phyloP scores from a whole-genome alignment of 495 filamentous ascomycete genomes.

The Pyronema domesticum region DNA sequence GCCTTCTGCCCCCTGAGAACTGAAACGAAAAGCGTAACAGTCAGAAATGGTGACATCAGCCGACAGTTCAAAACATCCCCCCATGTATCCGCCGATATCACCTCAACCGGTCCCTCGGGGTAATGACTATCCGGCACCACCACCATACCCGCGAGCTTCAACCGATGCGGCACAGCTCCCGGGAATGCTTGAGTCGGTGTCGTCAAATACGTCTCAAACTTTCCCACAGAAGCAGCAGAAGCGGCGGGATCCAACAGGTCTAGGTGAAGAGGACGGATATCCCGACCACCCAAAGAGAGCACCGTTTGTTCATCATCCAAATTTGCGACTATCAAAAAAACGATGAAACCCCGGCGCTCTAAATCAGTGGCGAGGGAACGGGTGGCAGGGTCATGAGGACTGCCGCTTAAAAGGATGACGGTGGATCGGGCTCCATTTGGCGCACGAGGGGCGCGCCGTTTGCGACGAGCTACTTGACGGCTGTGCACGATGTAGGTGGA shows the following conservation, averaged over 20 bases:
- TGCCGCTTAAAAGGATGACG: slow-evolving; percentile 73
- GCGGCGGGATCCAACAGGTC: slow-evolving; percentile 51
- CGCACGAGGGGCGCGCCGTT: slow-evolving; percentile 56
- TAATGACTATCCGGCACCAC: slow-evolving; percentile 56
- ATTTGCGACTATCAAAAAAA: slow-evolving; percentile 67
- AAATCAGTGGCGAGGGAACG: slow-evolving; percentile 65
- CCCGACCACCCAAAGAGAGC: slow-evolving; percentile 48
- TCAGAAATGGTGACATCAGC: slow-evolving; percentile 78
- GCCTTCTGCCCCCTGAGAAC: slow-evolving; percentile 58
- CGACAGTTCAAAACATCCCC: slow-evolving; percentile 80
- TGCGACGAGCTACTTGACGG: slow-evolving; percentile 8
- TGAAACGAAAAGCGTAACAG: slow-evolving; percentile 65
- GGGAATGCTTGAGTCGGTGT: slow-evolving; percentile 53
- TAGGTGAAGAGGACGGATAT: slow-evolving; percentile 65
- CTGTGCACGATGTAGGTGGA: not conserved
- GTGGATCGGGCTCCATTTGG: slow-evolving; percentile 73
- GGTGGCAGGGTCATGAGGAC: slow-evolving; percentile 59
- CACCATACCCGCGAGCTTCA: slow-evolving; percentile 59
- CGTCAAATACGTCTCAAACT: slow-evolving; percentile 48
- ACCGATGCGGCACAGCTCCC: slow-evolving; percentile 51
- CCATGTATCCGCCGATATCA: slow-evolving; percentile 62
- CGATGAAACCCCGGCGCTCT: slow-evolving; percentile 82
- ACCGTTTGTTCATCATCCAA: slow-evolving; percentile 68
- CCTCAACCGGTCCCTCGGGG: slow-evolving; percentile 60
- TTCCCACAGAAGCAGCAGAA: slow-evolving; percentile 42